Base-by-base conservation (phyloP, 495 filamentous ascomycete genomes). In the Penicillium paxilli region DNA sequence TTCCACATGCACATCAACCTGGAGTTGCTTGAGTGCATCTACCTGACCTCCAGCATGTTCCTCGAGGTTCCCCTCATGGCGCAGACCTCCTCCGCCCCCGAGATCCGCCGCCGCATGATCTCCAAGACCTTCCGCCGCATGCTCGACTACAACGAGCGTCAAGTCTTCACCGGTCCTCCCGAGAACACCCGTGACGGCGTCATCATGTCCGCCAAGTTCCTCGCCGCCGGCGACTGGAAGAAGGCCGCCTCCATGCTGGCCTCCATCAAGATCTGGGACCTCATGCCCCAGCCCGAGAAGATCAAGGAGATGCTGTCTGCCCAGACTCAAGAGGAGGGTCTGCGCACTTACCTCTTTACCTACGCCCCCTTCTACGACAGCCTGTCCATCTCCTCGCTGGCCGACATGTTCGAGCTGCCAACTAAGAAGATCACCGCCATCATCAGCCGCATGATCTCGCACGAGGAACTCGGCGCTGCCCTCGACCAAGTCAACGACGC, bases 1-100 rank as follows among this genome's bases (percentile, higher is more conserved):
- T 99, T 99, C 84, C 94, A 99, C 77, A 96, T 97, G 90, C 94
- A 99, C 80, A 98, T 99, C 80, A 99, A 99, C 79, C 82, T 99
- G 19, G 94, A 99, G 64, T 83, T 99, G 24, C 84, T 99, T 3
- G 94, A 99, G 71, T 98, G 93, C 66, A 92, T 97, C 54, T 99
- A 99, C 73, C 86, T 99, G 41, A 97, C 94, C 51, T 97, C 91
- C 72, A 95, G 89, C 77, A 98, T 98, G 94, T 86, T 99, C 54
- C 82, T 99, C 42, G 94, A 99, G 77, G 96, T 99, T 55, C 94
- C 94, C 11, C 88, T 96, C 42, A 86, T 99, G 52, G 94, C 94
- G 23, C 95, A 98, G 69, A 93, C 91, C 44, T 95, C 95, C 40
- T 96, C 92, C 8, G 90, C 92, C 20, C 94, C 94, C 5, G 95